These are phyloP conservation scores for Chrysoporthe austroafricana DNA, from an alignment of 2,329 filamentous ascomycete species.

Conservation along the genomic window DNA sequence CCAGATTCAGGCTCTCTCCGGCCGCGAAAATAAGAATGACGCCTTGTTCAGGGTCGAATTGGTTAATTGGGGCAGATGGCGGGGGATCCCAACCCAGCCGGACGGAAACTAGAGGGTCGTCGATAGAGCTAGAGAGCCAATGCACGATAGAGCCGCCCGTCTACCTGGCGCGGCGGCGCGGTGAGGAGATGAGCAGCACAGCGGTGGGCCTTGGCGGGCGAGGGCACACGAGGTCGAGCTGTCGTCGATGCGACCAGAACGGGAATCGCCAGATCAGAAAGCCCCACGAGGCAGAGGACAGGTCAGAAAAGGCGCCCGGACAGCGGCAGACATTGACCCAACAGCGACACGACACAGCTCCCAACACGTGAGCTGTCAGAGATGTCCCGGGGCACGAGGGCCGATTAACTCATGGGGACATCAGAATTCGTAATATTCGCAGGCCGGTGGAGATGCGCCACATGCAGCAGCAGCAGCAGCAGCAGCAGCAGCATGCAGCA, in stretches of 20 bases:
- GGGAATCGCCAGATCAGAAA: not conserved
- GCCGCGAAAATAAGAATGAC: not conserved
- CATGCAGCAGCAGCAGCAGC: not conserved
- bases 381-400: not conserved
- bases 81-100: slow-evolving; percentile 11
- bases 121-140: slow-evolving; percentile 1
- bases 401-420: not conserved
- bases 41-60: slow-evolving; percentile 12
- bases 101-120: slow-evolving; percentile 7
- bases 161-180: not conserved
- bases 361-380: slow-evolving; percentile 5
- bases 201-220: not conserved
- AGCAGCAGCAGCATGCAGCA: not conserved
- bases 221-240: not conserved
- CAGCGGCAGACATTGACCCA: not conserved
- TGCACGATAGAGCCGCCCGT: not conserved
- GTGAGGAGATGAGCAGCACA: not conserved
- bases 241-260: slow-evolving; percentile 1
- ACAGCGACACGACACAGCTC: not conserved
- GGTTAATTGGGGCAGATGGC: slow-evolving; percentile 2
- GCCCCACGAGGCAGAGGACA: not conserved
- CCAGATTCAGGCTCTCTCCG: not conserved
- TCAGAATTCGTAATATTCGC: not conserved
- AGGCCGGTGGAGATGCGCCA: not conserved
- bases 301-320: not conserved